Percentiles rank a stretch among this genome's conserved stretches.
Conservation (phyloP, 1,284 basidiomycete species). For the Trametes versicolor region DNA sequence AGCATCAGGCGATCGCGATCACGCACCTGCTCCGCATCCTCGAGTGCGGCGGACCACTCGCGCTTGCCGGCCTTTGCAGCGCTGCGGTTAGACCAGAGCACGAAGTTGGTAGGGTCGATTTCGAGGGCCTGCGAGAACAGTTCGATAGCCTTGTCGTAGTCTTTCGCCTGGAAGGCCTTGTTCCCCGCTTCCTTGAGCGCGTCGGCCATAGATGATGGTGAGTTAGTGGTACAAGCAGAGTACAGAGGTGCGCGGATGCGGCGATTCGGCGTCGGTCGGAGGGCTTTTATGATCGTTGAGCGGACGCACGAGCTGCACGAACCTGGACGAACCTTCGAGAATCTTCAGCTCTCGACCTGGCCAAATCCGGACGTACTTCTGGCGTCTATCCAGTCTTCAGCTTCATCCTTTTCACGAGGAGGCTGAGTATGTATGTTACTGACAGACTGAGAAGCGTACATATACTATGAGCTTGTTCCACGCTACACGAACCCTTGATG, state of each 20-base stretch:
- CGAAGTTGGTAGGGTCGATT: slow-evolving; percentile 86
- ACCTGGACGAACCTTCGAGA: slow-evolving; percentile 22
- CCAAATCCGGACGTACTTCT: slow-evolving; percentile 5
- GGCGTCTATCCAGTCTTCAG: neutral
- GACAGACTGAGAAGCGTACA: neutral
- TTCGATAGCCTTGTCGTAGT: slow-evolving; percentile 90
- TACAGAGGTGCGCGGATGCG: slow-evolving; percentile 5
- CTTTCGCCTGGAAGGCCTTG: slow-evolving; percentile 94
- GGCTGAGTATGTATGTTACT: neutral
- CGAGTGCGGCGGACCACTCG: slow-evolving; percentile 80
- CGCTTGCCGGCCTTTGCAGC: slow-evolving; percentile 90
- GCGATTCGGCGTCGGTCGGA: neutral
- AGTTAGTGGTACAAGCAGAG: slow-evolving; percentile 5
- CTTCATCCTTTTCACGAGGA: too few species aligned
- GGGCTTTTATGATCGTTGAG: slow-evolving; percentile 32
- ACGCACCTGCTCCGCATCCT: slow-evolving; percentile 90
- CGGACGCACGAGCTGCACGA: slow-evolving; percentile 10
- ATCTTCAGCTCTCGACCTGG: neutral
- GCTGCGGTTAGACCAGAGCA: slow-evolving; percentile 94
- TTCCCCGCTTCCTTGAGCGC: slow-evolving; percentile 94
- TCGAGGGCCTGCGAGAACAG: slow-evolving; percentile 90
- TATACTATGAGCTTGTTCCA: too few species aligned
- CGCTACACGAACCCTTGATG: too few species aligned
- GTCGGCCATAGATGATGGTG: slow-evolving; percentile 42
- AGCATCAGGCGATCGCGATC: neutral